Evolutionary conservation across 2,329 filamentous ascomycete species (phyloP).

Genomic region (Aureobasidium sp.): DNA sequence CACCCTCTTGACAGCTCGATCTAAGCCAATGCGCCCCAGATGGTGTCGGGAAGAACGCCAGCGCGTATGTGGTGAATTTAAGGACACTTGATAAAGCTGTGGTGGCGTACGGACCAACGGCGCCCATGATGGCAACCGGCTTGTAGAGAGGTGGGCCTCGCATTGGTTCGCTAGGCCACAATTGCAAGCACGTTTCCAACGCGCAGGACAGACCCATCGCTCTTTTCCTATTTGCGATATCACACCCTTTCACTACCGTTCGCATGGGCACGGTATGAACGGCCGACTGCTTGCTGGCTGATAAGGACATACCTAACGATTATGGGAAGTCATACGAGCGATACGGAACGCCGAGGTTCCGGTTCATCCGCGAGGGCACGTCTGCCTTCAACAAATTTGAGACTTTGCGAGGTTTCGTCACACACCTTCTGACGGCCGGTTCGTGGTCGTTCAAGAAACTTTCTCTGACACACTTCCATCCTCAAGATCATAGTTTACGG

Average conservation of each 20-base stretch:
- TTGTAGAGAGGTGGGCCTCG: not conserved
- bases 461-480: not conserved
- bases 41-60: not conserved
- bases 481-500: not conserved
- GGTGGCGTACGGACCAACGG: constrained; percentile 11
- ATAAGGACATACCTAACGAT: not conserved
- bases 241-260: not conserved
- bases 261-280: not conserved
- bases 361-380: not conserved
- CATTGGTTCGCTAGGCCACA: not conserved
- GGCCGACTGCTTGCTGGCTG: not conserved
- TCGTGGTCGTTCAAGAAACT: not conserved
- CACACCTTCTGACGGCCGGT: not conserved
- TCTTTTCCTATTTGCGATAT: not conserved
- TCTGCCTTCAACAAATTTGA: not conserved
- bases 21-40: not conserved
- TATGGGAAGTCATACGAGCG: not conserved
- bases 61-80: not conserved
- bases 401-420: not conserved
- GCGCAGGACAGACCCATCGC: not conserved
- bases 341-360: not conserved
- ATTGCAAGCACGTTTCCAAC: constrained; percentile 1
- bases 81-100: not conserved
- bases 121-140: not conserved
- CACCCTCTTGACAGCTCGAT: not conserved